A percentile compares a stretch with the other conserved stretches of the same genome.
These are phyloP conservation scores for Sordariomycetes sp. DNA, from an alignment of 2,329 filamentous ascomycete genomes.

Conservation along the genomic window DNA sequence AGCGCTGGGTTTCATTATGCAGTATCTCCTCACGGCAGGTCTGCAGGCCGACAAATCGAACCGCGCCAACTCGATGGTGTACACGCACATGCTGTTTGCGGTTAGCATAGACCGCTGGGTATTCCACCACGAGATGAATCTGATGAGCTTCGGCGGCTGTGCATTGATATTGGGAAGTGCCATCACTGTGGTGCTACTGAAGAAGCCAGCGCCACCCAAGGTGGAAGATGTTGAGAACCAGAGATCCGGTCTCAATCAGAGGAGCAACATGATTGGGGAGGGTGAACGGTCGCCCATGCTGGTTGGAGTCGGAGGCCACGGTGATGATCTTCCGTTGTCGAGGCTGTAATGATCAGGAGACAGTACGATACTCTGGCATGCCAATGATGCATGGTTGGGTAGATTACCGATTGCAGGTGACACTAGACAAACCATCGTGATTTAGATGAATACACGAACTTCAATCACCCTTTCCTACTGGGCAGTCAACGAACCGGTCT, in stretches of 20 bases:
- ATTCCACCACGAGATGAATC: conserved; percentile 41
- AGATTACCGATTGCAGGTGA: too few species aligned
- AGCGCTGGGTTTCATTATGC: conserved; percentile 70
- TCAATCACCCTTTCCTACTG: too few species aligned
- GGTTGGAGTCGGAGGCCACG: conserved; percentile 16
- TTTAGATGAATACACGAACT: too few species aligned
- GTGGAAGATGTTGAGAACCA: conserved; percentile 24
- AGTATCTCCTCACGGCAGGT: conserved; percentile 75
- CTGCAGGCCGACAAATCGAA: conserved; percentile 62
- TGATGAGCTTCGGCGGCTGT: conserved; percentile 39
- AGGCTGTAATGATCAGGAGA: too few species aligned
- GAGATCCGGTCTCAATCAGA: not conserved
- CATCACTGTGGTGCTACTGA: conserved; percentile 38
- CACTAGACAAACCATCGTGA: too few species aligned
- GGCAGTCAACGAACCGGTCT: too few species aligned
- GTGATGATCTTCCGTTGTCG: conserved; percentile 8
- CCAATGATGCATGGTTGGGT: too few species aligned
- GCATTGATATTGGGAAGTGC: conserved; percentile 44
- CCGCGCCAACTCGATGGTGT: conserved; percentile 47
- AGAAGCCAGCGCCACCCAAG: conserved; percentile 15
- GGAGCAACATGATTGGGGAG: conserved; percentile 15
- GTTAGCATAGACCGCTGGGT: conserved; percentile 41
- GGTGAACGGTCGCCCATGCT: conserved; percentile 32
- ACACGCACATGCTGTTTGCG: conserved; percentile 49
- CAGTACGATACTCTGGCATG: too few species aligned